phyloP scores from a whole-genome alignment of 352 stramenopile species.

The Thalassiosira mediterranea region DNA sequence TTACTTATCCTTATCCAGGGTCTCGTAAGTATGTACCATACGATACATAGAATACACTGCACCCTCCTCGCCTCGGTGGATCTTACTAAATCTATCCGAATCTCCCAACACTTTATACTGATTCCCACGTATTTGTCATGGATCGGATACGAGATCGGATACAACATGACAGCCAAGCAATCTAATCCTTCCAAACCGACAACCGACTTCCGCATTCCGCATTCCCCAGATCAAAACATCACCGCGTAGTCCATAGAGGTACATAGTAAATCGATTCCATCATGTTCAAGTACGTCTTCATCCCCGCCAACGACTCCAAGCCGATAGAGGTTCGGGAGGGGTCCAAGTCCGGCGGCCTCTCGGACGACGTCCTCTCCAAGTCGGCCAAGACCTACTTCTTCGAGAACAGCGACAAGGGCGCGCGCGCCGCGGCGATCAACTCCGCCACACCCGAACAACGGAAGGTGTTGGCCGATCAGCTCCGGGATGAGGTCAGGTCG shows the following conservation, averaged over 20 bases:
- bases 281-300: constrained; percentile 56
- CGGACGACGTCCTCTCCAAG: constrained; percentile 64
- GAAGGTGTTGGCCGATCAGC: constrained; percentile 55
- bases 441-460: constrained; percentile 51
- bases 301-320: constrained; percentile 46
- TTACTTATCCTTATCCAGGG: too few species aligned
- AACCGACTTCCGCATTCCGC: too few species aligned
- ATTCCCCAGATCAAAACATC: too few species aligned
- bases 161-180: too few species aligned
- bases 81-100: too few species aligned
- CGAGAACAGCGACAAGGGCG: constrained; percentile 43
- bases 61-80: too few species aligned
- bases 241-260: neutral
- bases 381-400: constrained; percentile 73
- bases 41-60: too few species aligned
- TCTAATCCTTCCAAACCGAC: too few species aligned
- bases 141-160: too few species aligned
- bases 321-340: constrained; percentile 41
- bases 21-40: too few species aligned
- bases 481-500: constrained; percentile 48
- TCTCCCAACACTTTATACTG: too few species aligned
- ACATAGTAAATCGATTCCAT: constrained; percentile 4
- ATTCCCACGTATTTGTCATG: too few species aligned
- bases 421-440: constrained; percentile 30
- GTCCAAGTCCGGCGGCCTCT: constrained; percentile 61